These are phyloP conservation scores for Trametes maxima DNA, from an alignment of 768 basidiomycete genomes.

Conservation along the genomic window DNA sequence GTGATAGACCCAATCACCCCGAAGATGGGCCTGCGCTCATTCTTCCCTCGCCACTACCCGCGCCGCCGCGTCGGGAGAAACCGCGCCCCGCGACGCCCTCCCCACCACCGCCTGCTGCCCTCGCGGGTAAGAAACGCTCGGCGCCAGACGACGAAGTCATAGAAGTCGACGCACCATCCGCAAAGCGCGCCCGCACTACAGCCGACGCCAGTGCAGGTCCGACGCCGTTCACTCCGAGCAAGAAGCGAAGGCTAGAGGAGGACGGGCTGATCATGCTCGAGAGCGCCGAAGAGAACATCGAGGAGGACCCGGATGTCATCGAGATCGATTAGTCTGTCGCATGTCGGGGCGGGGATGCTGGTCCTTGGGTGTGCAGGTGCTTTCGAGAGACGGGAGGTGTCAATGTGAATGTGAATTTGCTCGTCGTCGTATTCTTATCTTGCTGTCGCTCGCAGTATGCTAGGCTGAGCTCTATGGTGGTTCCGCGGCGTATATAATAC, in stretches of 20 bases:
- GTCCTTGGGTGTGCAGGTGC: too few relatives aligned
- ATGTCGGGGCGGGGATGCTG: too few relatives aligned
- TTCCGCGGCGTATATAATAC: not conserved
- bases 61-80: slow-evolving; percentile 48
- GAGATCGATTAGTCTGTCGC: slow-evolving; percentile 47
- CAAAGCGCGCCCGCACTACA: slow-evolving; percentile 51
- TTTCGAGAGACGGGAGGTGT: too few relatives aligned
- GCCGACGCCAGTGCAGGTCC: slow-evolving; percentile 26
- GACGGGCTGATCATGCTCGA: slow-evolving; percentile 77
- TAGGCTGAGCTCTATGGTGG: not conserved
- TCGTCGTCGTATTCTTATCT: slow-evolving; percentile 19
- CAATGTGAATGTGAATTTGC: not conserved
- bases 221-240: slow-evolving; percentile 53
- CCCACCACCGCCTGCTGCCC: slow-evolving; percentile 47
- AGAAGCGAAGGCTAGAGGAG: slow-evolving; percentile 66
- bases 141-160: slow-evolving; percentile 55
- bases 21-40: slow-evolving; percentile 55
- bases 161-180: slow-evolving; percentile 45
- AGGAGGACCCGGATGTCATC: slow-evolving; percentile 54
- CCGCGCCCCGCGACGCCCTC: slow-evolving; percentile 38
- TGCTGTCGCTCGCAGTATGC: slow-evolving; percentile 13
- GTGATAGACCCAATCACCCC: slow-evolving; percentile 56
- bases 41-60: slow-evolving; percentile 65
- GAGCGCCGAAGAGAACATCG: slow-evolving; percentile 51
- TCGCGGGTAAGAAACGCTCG: slow-evolving; percentile 49